Base-by-base conservation (phyloP, 106 monocot genomes). In the Dendrobium huoshanense region DNA sequence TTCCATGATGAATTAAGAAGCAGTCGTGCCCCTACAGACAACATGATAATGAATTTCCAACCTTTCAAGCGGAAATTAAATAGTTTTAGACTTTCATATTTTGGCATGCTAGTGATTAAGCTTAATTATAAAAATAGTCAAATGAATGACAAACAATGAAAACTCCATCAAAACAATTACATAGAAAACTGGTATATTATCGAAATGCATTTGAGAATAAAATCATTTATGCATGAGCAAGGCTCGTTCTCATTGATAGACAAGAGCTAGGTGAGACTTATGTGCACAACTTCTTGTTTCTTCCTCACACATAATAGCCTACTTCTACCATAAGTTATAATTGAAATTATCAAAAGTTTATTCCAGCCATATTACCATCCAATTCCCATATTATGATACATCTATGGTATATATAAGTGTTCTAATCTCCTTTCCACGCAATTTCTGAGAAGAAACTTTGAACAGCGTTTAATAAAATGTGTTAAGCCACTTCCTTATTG, bases 1-100 rank as follows among this genome's bases (percentile, higher is more conserved):
- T 85, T 89, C 98, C 98, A 99, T 47, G 92, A 95, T 56, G 83
- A 81, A 86, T 99, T 99, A 19, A 93, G 29, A 80, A 80, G 17
- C 77, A 99, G 80, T 13, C 25, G 85, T 33, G 79, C 45, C 19
- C 97, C 97, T 98, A 54, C 29, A 86, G n/a, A 45, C 2, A 67
- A 78, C 55, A 40, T 73, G 18, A 24, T 18, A 73, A 41, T 41
- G 33, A 73, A 41, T 40, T 73, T 41, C 67, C 72, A 73, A 24
- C 41, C 41, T 33, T 67, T 67, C 27, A 67, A 11, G 67, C 4
- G 25, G 19, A 67, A 9, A 67, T 67, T 27, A 67, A 27, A 67
- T 67, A 67, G 5, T 67, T 25, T 67, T 67, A 1, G 1, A 67
- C 67, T 9, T 67, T 25, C 27, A 27, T 67, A 27, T 67, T 67